A percentile compares a stretch with the other conserved stretches of the same genome.
phyloP scores from a whole-genome alignment of 2,329 filamentous ascomycete species.

The Colletotrichum aenigma region DNA sequence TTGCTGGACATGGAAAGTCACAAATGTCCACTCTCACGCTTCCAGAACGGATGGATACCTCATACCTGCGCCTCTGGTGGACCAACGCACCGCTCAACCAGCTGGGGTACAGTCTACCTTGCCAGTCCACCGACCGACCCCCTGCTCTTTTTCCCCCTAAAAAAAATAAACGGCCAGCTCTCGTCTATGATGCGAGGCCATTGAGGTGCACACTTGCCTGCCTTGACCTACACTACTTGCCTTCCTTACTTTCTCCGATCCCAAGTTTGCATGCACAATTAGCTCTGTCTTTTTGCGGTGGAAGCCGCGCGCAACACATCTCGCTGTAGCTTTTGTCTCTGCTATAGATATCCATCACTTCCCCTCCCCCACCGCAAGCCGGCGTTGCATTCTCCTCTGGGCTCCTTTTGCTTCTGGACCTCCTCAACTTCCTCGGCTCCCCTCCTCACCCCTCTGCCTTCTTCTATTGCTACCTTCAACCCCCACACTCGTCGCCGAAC shows the following conservation, averaged over 20 bases:
- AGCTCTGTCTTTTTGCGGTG: background rate
- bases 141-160: constrained; percentile 1
- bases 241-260: background rate
- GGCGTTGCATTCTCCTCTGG: background rate
- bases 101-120: background rate
- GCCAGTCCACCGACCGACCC: background rate
- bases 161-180: constrained; percentile 3
- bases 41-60: background rate
- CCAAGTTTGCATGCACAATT: background rate
- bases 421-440: background rate
- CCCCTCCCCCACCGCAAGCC: background rate
- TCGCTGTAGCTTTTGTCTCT: background rate
- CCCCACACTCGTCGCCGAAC: background rate
- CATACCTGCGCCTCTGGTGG: background rate
- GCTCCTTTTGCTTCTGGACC: background rate
- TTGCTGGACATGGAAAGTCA: background rate
- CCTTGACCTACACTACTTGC: background rate
- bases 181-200: constrained; percentile 18
- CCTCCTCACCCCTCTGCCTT: background rate
- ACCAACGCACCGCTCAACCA: background rate
- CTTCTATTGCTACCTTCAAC: background rate
- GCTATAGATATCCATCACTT: background rate
- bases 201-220: background rate
- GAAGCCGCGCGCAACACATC: background rate
- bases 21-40: background rate